A percentile compares a stretch with the other conserved stretches of the same genome.
These are phyloP conservation scores for Daedaleopsis nitida DNA, from an alignment of 768 basidiomycete species.

Conservation along the genomic window DNA sequence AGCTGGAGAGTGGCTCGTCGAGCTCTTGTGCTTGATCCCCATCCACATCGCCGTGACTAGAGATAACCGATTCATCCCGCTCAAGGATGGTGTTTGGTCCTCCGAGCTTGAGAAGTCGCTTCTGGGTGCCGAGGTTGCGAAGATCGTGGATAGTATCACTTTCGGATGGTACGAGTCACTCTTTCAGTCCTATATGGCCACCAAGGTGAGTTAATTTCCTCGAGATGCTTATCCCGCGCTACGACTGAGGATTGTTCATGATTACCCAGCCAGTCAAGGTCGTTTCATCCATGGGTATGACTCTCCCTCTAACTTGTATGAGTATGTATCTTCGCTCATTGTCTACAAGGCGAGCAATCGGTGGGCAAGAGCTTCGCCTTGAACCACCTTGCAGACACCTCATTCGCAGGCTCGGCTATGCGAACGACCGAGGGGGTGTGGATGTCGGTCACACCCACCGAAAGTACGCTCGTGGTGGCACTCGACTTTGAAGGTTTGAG, in stretches of 20 bases:
- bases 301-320: no score
- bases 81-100: conserved; percentile 59
- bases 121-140: conserved; percentile 58
- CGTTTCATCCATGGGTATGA: conserved; percentile 68
- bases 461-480: conserved; percentile 54
- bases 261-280: conserved; percentile 38
- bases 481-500: conserved; percentile 62
- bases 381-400: conserved; percentile 64
- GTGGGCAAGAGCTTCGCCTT: conserved; percentile 63
- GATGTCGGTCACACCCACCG: conserved; percentile 67
- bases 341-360: conserved; percentile 67
- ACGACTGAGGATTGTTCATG: no score
- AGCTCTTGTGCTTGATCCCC: conserved; percentile 61
- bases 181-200: conserved; percentile 62
- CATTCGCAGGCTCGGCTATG: conserved; percentile 68
- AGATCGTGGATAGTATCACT: conserved; percentile 54
- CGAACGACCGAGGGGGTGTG: conserved; percentile 67
- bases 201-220: conserved; percentile 50
- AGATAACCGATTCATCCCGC: conserved; percentile 62
- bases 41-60: conserved; percentile 62
- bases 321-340: no score
- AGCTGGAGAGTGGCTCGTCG: conserved; percentile 64
- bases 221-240: no score
- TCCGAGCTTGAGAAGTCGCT: conserved; percentile 51
- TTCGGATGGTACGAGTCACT: conserved; percentile 70